Conservation (phyloP, 495 filamentous ascomycete genomes). For the Podospora conica region DNA sequence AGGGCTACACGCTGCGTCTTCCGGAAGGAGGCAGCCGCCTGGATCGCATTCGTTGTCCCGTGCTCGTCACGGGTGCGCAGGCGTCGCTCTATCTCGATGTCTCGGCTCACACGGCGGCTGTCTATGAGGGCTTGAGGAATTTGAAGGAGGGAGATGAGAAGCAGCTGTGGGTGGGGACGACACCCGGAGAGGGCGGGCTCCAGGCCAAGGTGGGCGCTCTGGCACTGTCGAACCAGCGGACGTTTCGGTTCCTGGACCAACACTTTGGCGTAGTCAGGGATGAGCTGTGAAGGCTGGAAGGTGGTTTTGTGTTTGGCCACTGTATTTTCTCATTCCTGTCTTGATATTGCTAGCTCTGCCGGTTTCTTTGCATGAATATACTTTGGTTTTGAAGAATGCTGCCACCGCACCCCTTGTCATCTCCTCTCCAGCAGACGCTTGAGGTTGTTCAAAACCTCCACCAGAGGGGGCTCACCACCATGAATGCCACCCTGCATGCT, state of each 20-base stretch:
- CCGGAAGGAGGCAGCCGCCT: not conserved
- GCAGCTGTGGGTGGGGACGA: constrained; percentile 20
- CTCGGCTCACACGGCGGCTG: constrained; percentile 1
- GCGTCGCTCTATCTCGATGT: constrained; percentile 11
- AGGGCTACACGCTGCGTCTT: constrained; percentile 15
- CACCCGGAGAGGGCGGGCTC: constrained; percentile 15
- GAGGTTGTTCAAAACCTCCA: constrained; percentile 3
- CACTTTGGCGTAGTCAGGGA: constrained; percentile 1
- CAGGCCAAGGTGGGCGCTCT: constrained; percentile 26
- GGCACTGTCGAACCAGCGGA: not conserved
- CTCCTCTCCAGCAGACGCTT: constrained; percentile 3
- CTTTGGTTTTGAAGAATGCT: not conserved
- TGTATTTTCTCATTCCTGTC: not conserved
- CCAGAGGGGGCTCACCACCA: constrained; percentile 3
- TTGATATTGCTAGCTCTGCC: not conserved
- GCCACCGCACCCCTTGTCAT: too few species aligned
- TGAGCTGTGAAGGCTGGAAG: not conserved
- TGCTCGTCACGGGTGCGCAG: constrained; percentile 23
- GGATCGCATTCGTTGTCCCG: constrained; percentile 21
- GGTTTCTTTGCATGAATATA: not conserved
- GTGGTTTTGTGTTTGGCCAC: not conserved
- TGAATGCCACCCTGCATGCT: constrained; percentile 5
- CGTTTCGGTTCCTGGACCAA: constrained; percentile 6
- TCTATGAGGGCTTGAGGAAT: constrained; percentile 1
- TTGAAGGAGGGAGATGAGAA: constrained; percentile 15